Base-by-base conservation (phyloP, 2,329 filamentous ascomycete species). In the Penicillium polonicum region DNA sequence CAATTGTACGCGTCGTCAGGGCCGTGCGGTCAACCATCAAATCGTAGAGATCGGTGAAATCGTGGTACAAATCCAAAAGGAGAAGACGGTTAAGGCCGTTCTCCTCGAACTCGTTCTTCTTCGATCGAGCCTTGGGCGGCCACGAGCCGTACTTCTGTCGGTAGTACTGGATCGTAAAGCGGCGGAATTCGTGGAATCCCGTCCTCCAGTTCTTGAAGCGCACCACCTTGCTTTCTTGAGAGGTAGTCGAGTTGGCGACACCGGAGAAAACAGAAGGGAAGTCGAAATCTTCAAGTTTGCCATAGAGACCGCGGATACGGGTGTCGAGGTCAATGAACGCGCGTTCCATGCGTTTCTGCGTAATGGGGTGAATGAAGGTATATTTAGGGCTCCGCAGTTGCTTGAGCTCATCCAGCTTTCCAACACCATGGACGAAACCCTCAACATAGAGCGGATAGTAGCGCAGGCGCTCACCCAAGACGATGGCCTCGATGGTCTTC, bases 261-360 rank as follows among this genome's bases (percentile, higher is more conserved):
- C 94, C 94, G 0, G 91, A 85, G 70, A 96, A 97, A 5, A 97
- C 79, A 0, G 90, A 89, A 0, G 92, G 92, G 66, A 96, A 97
- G 33, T 97, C 91, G 65, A 97, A 97, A 60, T 91, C 86, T 57
- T 90, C 86, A n/a, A 97, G 79, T 43, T 90, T 88, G 33, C 80
- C 78, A 62, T 90, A 88, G 63, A 92, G 85, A 52, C 83, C 87
- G 60, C 86, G 83, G 58, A 91, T 83, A 21, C 91, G 85, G 60
- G 85, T 87, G 35, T 88, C 82, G 3, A 97, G 80, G 67, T 96
- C 92, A 65, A 96, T 82, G 49, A 89, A 86, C 1, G 92, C 89
- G 60, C 91, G 85, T 68, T 94, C 91, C 8, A 97, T 79, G n/a
- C 90, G 85, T 65, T 91, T 89, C 45, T 86, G 84, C 0, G 92